Conservation (phyloP, 2,329 filamentous ascomycete genomes). For the Arthrobotrys musiformis region DNA sequence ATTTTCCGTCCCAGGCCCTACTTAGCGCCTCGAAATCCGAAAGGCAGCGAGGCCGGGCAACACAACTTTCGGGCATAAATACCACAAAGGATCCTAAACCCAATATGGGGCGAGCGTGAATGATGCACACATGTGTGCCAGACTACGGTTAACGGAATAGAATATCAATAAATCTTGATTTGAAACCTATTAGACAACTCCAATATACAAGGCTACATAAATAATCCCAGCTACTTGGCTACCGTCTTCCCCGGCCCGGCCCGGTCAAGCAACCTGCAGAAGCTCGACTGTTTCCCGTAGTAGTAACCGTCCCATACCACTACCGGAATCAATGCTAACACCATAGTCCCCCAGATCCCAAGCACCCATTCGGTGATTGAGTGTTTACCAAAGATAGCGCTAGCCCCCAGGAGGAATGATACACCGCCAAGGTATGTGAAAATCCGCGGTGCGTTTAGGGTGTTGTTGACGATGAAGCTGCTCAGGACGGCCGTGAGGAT, state of each 20-base stretch:
- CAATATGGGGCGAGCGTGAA: too few species aligned
- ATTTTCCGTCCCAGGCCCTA: too few species aligned
- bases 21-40: too few species aligned
- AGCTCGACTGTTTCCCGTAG: constrained; percentile 18
- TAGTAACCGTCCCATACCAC: constrained; percentile 21
- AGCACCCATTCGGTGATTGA: constrained; percentile 20
- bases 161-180: neutral
- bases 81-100: neutral
- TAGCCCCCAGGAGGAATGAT: constrained; percentile 21
- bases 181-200: neutral
- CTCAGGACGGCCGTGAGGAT: constrained; percentile 7
- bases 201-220: neutral
- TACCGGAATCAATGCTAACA: constrained; percentile 1
- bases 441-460: constrained; percentile 1
- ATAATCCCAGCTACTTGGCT: neutral
- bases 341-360: constrained; percentile 22
- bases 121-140: neutral
- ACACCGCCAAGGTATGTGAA: constrained; percentile 17
- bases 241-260: neutral
- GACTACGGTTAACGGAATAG: neutral
- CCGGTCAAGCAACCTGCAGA: constrained; percentile 21
- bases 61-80: neutral
- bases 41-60: neutral
- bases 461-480: constrained; percentile 18
- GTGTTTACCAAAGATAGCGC: constrained; percentile 22